Evolutionary conservation across 2,329 filamentous ascomycete species (phyloP).

Genomic region (Penicillium sp.): DNA sequence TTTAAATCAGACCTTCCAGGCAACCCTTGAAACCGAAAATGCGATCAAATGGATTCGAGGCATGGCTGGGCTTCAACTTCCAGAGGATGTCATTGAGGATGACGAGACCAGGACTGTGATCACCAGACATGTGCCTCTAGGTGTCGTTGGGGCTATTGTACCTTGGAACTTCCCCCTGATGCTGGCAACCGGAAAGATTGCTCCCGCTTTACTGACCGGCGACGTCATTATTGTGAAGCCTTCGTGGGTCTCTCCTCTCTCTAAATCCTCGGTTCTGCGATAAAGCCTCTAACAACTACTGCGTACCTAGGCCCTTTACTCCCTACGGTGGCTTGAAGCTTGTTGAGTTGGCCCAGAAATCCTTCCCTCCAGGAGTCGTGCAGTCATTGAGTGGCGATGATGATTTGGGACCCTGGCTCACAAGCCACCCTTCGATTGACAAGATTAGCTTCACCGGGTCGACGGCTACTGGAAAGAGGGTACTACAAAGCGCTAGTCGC

Average conservation of each 20-base stretch:
- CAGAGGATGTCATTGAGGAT: not conserved
- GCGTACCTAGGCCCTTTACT: slow-evolving; percentile 32
- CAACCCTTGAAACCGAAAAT: not conserved
- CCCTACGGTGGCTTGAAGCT: slow-evolving; percentile 58
- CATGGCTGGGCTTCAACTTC: not conserved
- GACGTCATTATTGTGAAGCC: slow-evolving; percentile 56
- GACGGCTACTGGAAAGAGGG: slow-evolving; percentile 50
- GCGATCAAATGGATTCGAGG: not conserved
- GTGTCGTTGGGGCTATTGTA: not conserved
- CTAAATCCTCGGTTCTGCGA: no score
- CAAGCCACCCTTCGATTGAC: slow-evolving; percentile 51
- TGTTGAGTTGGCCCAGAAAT: slow-evolving; percentile 48
- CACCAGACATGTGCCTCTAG: not conserved
- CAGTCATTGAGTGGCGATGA: slow-evolving; percentile 56
- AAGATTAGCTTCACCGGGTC: slow-evolving; percentile 62
- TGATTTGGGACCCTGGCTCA: slow-evolving; percentile 54
- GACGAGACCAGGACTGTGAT: not conserved
- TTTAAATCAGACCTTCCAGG: not conserved
- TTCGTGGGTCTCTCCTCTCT: slow-evolving; percentile 33
- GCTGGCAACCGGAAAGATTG: slow-evolving; percentile 51
- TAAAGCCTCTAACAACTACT: no score
- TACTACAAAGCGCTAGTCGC: slow-evolving; percentile 49
- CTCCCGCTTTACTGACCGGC: slow-evolving; percentile 51
- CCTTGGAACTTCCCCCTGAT: slow-evolving; percentile 57
- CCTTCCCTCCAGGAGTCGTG: slow-evolving; percentile 56